Evolutionary conservation across 192 early-diverging fungal species (phyloP), one percentile per base, ranked within the genome.

Genomic region (Coemansia sp.): DNA sequence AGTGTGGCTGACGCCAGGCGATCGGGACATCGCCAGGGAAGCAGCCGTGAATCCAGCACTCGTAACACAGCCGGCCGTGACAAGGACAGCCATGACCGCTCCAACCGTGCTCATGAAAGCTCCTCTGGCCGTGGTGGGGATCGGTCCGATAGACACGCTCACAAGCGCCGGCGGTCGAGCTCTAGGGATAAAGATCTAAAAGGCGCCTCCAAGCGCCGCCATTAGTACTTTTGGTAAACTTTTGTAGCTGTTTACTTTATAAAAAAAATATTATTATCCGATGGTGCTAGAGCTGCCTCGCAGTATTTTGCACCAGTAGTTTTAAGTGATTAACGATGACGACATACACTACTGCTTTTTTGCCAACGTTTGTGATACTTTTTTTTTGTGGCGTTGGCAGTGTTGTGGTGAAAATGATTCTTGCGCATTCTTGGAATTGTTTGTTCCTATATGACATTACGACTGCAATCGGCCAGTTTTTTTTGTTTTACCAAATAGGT

Each of bases 81-180:
- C 13, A 67, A 57, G 17, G 68, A 61, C 13, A 39, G 70, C 30
- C 55, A 63, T 53, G 66, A 64, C 7, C 61, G 73, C 33, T 49
- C 50, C 21, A 50, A 44, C n/a, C 70, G 70, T 23, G 38, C 13
- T 5, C 64, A 53, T 40, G 71, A 72, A 13, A 16, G 39, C 33
- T 14, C 55, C 42, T 37, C 44, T 6, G 43, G 43, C 35, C 72
- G 72, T 30, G 30, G 66, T 49, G 53, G 62, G 33, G 71, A 74
- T 8, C 60, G 72, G 3, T 55, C 67, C 7, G 80, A 82, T 14
- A 67, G 52, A 21, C 47, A 61, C 28, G 60, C 72, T 28, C 58
- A 59, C 44, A 83, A 83, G 68, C 80, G 80, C 35, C 80, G 76
- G 62, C 76, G 80, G 50, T 83, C 80, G 14, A 46, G 28, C 38